These are phyloP conservation scores for Phytophthora idaei DNA, from an alignment of 352 stramenopile genomes.

Conservation along the genomic window DNA sequence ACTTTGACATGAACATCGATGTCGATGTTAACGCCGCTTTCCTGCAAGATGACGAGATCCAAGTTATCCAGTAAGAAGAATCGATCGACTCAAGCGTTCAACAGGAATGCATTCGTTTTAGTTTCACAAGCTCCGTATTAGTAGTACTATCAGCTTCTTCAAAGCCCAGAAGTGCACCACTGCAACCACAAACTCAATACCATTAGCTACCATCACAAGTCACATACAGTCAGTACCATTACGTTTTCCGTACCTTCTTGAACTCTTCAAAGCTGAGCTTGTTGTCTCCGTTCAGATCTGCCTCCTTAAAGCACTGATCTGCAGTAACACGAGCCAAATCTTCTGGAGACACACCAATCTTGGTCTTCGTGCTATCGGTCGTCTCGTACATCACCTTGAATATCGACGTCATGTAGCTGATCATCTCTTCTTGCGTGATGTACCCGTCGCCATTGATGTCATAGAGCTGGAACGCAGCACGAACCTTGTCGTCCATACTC, in stretches of 20 bases:
- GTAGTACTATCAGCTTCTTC: constrained; percentile 7
- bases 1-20: constrained; percentile 36
- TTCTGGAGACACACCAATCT: constrained; percentile 76
- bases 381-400: constrained; percentile 92
- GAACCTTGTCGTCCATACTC: constrained; percentile 87
- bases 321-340: constrained; percentile 83
- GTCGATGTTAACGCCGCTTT: constrained; percentile 28
- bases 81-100: constrained; percentile 6
- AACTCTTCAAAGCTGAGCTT: constrained; percentile 91
- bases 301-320: constrained; percentile 86
- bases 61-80: constrained; percentile 18
- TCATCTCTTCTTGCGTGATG: constrained; percentile 88
- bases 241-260: constrained; percentile 70
- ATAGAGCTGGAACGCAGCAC: constrained; percentile 86
- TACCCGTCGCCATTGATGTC: constrained; percentile 86
- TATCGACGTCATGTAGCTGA: constrained; percentile 89
- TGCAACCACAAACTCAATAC: constrained; percentile 17
- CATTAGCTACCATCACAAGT: constrained; percentile 24
- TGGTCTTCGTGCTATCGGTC: constrained; percentile 72
- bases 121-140: constrained; percentile 10
- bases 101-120: constrained; percentile 30
- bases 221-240: neutral
- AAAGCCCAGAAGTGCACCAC: constrained; percentile 51
- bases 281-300: constrained; percentile 82
- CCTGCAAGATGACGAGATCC: constrained; percentile 25